Base-by-base conservation (phyloP, 768 basidiomycete genomes). In the Lanmaoa rubissima region DNA sequence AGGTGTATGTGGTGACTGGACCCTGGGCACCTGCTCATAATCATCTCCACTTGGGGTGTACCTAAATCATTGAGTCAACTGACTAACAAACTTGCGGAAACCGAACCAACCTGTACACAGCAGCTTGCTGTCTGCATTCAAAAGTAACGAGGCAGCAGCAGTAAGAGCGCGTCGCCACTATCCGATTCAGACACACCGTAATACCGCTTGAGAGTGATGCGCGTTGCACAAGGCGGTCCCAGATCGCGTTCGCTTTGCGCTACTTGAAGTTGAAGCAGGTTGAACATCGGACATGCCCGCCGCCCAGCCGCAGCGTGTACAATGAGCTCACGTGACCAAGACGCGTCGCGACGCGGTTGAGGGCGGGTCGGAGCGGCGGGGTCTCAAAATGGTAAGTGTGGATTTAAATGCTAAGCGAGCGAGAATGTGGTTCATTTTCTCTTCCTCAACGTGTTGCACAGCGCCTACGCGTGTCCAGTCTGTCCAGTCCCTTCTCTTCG, bases 391-490 rank as follows among this genome's bases (percentile, higher is more conserved):
- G 61, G 58, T 19, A 64, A 54, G 54, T 60, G 60, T 53, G 54
- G 50, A 58, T 68, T 71, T 66, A 72, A 73, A 72, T 65, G 39
- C 41, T 64, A 73, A 63, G 60, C 71, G 69, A 69, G 51, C 57
- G n/a, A 11, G 44, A 42, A 57, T 49, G 19, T 43, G 51, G 64
- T 69, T 64, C 58, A 61, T 24, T 58, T 63, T 58, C 57, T 59
- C 54, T 68, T 67, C 59, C 40, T 63, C 63, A 63, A 69, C 71
- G 72, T 70, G 68, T 60, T 66, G 61, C 70, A 68, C 71, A 71
- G 64, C 65, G 65, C 39, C 59, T 53, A 61, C 68, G 60, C 62
- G 61, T 42, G 41, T 58, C 34, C 54, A 58, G 16, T 17, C 35
- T 36, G 50, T 28, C 26, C 26, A 28, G 26, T 28, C 57, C 51